Percentiles rank a stretch among this genome's conserved stretches.
Evolutionary conservation across 768 basidiomycete species (phyloP).

Genomic region (Lentinula lateritia): DNA sequence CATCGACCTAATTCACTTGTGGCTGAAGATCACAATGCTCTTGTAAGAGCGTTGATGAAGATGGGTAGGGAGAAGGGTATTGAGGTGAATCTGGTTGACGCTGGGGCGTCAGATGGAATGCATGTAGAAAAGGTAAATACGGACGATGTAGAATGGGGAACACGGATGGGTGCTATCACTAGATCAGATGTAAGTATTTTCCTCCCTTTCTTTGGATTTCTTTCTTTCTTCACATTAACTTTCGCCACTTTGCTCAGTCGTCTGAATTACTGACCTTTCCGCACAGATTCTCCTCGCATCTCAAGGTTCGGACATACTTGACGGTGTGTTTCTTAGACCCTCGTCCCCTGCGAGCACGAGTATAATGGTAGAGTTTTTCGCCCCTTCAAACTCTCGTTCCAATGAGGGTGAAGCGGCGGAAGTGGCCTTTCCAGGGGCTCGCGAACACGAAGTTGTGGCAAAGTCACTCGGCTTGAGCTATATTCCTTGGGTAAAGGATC

Average conservation of each 20-base stretch:
- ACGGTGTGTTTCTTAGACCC: conserved; percentile 65
- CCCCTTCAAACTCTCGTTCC: neutral
- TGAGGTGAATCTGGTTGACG: conserved; percentile 51
- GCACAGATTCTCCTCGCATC: conserved; percentile 55
- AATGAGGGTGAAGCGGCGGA: conserved; percentile 35
- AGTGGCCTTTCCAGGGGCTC: conserved; percentile 63
- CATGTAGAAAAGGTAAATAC: conserved; percentile 22
- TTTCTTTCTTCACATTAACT: conserved; percentile 5
- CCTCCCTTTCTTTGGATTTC: neutral
- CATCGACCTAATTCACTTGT: conserved; percentile 56
- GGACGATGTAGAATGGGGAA: conserved; percentile 43
- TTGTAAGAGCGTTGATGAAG: conserved; percentile 51
- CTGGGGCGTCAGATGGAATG: conserved; percentile 16
- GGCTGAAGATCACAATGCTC: conserved; percentile 49
- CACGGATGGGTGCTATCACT: conserved; percentile 58
- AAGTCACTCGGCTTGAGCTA: conserved; percentile 50
- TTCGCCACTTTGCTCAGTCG: too few species aligned
- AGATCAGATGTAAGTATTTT: conserved; percentile 56
- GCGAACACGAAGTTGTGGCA: conserved; percentile 56
- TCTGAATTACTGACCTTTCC: too few species aligned
- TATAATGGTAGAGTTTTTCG: neutral
- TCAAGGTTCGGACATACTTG: conserved; percentile 56
- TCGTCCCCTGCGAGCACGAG: conserved; percentile 52
- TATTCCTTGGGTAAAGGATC: conserved; percentile 48
- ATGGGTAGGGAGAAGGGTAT: conserved; percentile 48